Evolutionary conservation across 352 stramenopile species (phyloP).

Genomic region (Globisporangium carolinianum): DNA sequence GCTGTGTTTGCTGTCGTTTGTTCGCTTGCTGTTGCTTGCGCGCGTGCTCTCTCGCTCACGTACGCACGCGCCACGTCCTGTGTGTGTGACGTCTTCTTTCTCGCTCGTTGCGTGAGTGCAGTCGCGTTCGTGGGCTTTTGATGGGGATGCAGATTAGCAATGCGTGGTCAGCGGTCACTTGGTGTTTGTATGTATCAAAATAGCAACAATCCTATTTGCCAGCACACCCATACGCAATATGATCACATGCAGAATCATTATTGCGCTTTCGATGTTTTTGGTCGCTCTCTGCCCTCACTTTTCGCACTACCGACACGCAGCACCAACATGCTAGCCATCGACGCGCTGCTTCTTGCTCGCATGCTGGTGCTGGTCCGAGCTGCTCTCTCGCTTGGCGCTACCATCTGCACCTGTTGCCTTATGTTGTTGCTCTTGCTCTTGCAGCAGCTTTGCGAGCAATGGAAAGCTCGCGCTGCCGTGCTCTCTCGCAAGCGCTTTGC

Average conservation of each 20-base stretch:
- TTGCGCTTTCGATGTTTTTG: not conserved
- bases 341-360: conserved; percentile 53
- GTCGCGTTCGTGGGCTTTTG: not conserved
- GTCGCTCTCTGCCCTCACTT: not conserved
- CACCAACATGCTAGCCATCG: conserved; percentile 13
- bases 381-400: not conserved
- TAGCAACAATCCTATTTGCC: not conserved
- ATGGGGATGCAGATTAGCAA: not conserved
- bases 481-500: conserved; percentile 22
- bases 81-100: not conserved
- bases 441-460: conserved; percentile 17
- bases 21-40: not conserved
- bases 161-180: not conserved
- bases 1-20: not conserved
- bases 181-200: not conserved
- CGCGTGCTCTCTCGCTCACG: too few species aligned
- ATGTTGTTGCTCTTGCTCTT: not conserved
- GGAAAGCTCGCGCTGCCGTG: conserved; percentile 14
- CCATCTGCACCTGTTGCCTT: not conserved
- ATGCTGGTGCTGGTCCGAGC: conserved; percentile 15
- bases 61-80: not conserved
- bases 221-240: not conserved
- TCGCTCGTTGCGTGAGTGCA: not conserved
- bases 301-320: conserved; percentile 2
- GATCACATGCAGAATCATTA: not conserved